phyloP scores from a whole-genome alignment of 139 green algal species.

The Diplosphaera chodatii region DNA sequence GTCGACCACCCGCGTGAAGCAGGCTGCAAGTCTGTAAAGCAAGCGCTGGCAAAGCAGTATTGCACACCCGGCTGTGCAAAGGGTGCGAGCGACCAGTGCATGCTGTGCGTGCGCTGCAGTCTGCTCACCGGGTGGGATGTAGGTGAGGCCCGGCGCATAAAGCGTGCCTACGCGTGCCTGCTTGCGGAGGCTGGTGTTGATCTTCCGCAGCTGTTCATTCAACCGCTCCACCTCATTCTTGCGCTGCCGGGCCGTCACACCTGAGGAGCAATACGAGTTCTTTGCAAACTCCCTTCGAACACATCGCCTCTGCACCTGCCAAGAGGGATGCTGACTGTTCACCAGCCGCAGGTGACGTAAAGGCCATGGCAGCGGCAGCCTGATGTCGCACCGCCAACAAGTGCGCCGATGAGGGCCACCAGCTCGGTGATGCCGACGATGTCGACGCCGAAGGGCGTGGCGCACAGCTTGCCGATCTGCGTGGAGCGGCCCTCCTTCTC shows the following conservation, averaged over 20 bases:
- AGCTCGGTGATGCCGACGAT: conserved; percentile 93
- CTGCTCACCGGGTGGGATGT: conserved; percentile 25
- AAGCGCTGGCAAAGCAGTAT: too few relatives aligned
- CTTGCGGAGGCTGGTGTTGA: conserved; percentile 85
- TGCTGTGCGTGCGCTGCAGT: too few relatives aligned
- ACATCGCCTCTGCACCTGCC: too few relatives aligned
- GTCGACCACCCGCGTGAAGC: too few relatives aligned
- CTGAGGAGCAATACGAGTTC: too few relatives aligned
- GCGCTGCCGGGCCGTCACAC: conserved; percentile 64
- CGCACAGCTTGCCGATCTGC: conserved; percentile 73
- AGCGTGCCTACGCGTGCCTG: conserved; percentile 81
- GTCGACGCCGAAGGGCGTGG: conserved; percentile 92
- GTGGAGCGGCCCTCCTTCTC: conserved; percentile 21
- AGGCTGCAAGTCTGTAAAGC: too few relatives aligned
- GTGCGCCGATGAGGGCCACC: conserved; percentile 73
- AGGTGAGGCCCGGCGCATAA: conserved; percentile 77
- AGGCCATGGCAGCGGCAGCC: too few relatives aligned
- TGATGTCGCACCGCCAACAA: conserved; percentile 39
- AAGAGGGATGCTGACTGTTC: too few relatives aligned
- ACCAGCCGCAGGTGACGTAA: too few relatives aligned
- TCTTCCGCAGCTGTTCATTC: conserved; percentile 87
- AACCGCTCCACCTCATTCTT: conserved; percentile 85
- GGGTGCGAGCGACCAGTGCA: too few relatives aligned
- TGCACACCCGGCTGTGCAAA: too few relatives aligned
- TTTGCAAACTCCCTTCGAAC: too few relatives aligned